A percentile compares a stretch with the other conserved stretches of the same genome.
phyloP scores from a whole-genome alignment of 2,329 filamentous ascomycete species.

The Alternaria arborescens region DNA sequence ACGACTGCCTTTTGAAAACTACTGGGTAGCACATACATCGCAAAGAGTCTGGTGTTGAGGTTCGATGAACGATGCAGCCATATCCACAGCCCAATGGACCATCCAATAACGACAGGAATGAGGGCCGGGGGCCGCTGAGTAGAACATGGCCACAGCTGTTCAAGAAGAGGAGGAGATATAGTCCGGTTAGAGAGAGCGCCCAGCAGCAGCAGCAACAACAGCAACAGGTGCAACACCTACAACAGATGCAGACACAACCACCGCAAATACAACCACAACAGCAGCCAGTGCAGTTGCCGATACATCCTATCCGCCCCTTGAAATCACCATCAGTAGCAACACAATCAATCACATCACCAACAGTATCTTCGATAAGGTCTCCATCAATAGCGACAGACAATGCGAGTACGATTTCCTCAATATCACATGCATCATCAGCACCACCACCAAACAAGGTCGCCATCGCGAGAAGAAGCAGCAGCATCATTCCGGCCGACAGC shows the following conservation, averaged over 20 bases:
- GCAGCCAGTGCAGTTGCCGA: conserved; percentile 18
- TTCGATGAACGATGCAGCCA: conserved; percentile 33
- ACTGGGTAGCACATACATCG: not conserved
- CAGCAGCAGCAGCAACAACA: conserved; percentile 21
- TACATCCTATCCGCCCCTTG: conserved; percentile 27
- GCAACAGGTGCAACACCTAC: not conserved
- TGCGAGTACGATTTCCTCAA: conserved; percentile 35
- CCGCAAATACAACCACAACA: conserved; percentile 14
- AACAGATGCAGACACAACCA: conserved; percentile 8
- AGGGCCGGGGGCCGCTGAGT: conserved; percentile 35
- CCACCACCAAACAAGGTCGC: conserved; percentile 33
- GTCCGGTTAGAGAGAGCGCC: conserved; percentile 38
- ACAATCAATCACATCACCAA: conserved; percentile 19
- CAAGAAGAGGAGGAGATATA: conserved; percentile 45
- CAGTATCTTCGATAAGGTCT: conserved; percentile 28
- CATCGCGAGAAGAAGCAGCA: conserved; percentile 33
- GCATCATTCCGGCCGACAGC: conserved; percentile 31
- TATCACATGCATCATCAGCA: conserved; percentile 35
- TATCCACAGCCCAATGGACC: conserved; percentile 25
- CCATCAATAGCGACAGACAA: conserved; percentile 33
- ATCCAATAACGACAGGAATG: conserved; percentile 29
- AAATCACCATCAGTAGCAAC: conserved; percentile 23
- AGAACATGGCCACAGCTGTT: conserved; percentile 43
- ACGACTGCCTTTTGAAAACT: not conserved
- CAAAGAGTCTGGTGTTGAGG: conserved; percentile 1